Evolutionary conservation across 768 basidiomycete species (phyloP), one percentile per base, ranked within the genome.

Genomic region (Fomitopsis pulvina): DNA sequence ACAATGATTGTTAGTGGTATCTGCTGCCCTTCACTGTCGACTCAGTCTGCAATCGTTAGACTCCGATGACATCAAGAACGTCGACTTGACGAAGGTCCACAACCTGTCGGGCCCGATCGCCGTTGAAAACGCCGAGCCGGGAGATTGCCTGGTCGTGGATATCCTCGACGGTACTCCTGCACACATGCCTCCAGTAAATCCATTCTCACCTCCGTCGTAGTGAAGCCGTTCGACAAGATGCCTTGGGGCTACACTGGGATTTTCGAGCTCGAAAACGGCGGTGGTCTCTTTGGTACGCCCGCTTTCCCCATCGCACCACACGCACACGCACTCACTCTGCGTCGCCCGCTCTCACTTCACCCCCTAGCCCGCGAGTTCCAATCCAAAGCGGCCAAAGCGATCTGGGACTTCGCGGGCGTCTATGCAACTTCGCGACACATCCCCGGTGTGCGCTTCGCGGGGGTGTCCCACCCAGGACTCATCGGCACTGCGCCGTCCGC

Each of bases 241-340:
- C 85, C 85, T 0, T 90, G 85, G 87, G 87, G 87, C 0, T 88
- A 87, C 60, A 86, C 85, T 1, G 84, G 85, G 16, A 84, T 88
- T 52, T 87, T 87, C 59, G 84, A 87, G 55, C 73, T 84, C 11
- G 71, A 78, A 47, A 86, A 88, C 50, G 85, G 85, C 2, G 84
- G 85, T 11, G 85, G 83, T 6, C 68, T 85, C 16, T 87, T 85
- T 57, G 82, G 81, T 79, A 59, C 29, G 66, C 25, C n/a, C 18
- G 18, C 20, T 16, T 2, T 41, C 6, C n/a, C 3, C 27, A 30
- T n/a, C 32, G 38, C 20, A 5, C 12, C 41, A 16, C 29, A 11
- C 11, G 1, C 44, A n/a, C 28, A 3, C 28, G 18, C 14, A 7
- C 34, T 37, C 34, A 37, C 5, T 16, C 14, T 14, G 34, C 14